Evolutionary conservation across 306 rosid genomes (phyloP), one percentile per base, ranked within the genome.

Genomic region (Mimosa bimucronata): DNA sequence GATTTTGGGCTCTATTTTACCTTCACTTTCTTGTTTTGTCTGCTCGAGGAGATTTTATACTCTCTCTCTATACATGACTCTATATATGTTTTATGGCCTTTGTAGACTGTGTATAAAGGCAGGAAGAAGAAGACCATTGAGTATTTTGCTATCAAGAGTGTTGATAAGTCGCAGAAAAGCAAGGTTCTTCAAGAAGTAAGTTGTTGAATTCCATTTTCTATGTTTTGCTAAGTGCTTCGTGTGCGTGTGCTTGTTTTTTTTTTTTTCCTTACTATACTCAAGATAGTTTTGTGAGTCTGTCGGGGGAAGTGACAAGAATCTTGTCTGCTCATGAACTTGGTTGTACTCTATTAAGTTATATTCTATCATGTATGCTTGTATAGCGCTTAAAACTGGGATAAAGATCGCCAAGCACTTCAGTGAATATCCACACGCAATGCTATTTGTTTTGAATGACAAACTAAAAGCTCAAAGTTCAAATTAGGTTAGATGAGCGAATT

Each of bases 81-180:
- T 78, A 25, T 77, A 38, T 71, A 44, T 69, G 60, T 16, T 76
- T 21, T n/a, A 3, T 71, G 80, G 44, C 57, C 38, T 66, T 44
- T n/a, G 76, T 53, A 95, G 98, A 93, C 97, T 15, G 98, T 95
- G 79, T 95, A 95, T 77, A 95, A 95, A 84, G 98, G 98, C 55
- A 87, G 98, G 88, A 95, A 92, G 92, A 95, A 95, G 96, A 93
- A 95, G 92, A 89, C 98, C 1, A 95, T 95, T 5, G 98, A 95
- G 86, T 95, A 95, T 79, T 93, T 84, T 55, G 98, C 98, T 16
- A 91, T 95, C 71, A 95, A 95, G 74, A 92, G 98, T 45, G 97
- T 95, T 64, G 98, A 95, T 79, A 95, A 95, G 61, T 91, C 97
- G 9, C 98, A 91, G 80, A 93, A 89, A 85, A 90, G 73, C 84